Evolutionary conservation across 2,329 filamentous ascomycete species (phyloP), one percentile per base, ranked within the genome.

Genomic region (Dothiorella sarmentorum): DNA sequence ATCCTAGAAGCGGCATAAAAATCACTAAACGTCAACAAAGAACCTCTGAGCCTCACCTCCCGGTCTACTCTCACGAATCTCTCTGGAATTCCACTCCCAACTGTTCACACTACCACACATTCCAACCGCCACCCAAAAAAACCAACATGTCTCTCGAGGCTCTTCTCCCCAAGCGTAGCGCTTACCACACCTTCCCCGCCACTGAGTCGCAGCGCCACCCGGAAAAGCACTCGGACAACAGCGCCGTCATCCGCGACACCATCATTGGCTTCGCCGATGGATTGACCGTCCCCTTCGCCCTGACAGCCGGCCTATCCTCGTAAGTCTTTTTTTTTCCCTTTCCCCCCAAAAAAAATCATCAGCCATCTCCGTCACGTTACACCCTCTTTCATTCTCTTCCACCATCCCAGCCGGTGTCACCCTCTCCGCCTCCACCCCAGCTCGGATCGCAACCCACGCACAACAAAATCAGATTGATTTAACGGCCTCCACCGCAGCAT

Each of bases 241-340:
- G 71, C 61, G 74, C 76, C 58, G 67, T 84, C 55, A 72, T 86
- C 15, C 79, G 82, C 44, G 85, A 90, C 71, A 80, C 85, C 62
- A 90, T 89, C 61, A 86, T 92, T 64, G 89, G 89, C 56, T 85
- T 91, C 65, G 86, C 88, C 0, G 89, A 92, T 67, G 89, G 89
- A 15, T 79, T 92, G 64, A 92, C 89, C 0, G 89, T 92, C 0
- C 89, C 89, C 0, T 92, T 92, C 65, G 89, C 89, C 15, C 77
- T 92, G 35, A 91, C 87, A 0, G 89, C 89, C 0, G 89, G 89
- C 13, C 78, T 92, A 1, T 86, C 84, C 2, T 81, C 80, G 63
- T 63, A 56, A 37, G 52, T 4, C 7, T 7, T 17, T 20, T 29
- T 40, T 38, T 38, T 18, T 26, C n/a, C 33, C n/a, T 29, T 15